phyloP scores from a whole-genome alignment of 2,329 filamentous ascomycete species.

The Teratosphaeria epicoccoides region DNA sequence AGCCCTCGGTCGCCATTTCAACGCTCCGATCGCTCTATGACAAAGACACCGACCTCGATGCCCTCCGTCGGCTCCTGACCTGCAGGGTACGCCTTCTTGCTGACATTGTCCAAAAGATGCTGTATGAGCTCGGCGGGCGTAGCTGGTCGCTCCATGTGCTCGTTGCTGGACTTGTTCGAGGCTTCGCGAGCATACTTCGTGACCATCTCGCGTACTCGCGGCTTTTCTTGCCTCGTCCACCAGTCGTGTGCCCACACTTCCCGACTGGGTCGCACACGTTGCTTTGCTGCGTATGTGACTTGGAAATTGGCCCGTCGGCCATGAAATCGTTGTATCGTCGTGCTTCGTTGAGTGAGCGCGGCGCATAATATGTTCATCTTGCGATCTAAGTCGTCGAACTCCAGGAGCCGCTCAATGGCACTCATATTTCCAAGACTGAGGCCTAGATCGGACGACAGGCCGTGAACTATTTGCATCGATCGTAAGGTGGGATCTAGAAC shows the following conservation, averaged over 20 bases:
- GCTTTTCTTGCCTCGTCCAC: conserved; percentile 55
- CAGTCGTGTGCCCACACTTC: conserved; percentile 49
- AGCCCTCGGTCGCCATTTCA: not conserved
- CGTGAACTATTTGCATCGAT: conserved; percentile 47
- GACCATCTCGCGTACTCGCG: conserved; percentile 44
- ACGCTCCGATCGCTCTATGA: conserved; percentile 27
- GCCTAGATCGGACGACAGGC: conserved; percentile 47
- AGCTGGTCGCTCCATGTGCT: conserved; percentile 23
- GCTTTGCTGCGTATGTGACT: conserved; percentile 41
- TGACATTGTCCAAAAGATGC: conserved; percentile 50
- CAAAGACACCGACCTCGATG: conserved; percentile 39
- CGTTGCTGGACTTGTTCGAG: conserved; percentile 28
- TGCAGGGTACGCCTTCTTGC: conserved; percentile 37
- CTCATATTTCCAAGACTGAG: conserved; percentile 44
- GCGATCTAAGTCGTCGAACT: conserved; percentile 35
- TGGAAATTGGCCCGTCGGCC: conserved; percentile 25
- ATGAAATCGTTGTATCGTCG: conserved; percentile 22
- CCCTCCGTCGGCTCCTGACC: conserved; percentile 35
- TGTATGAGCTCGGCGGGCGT: conserved; percentile 45
- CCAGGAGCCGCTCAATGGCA: conserved; percentile 43
- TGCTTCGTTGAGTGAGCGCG: conserved; percentile 16
- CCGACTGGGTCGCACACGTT: conserved; percentile 41
- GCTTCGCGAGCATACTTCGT: conserved; percentile 35
- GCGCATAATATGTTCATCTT: conserved; percentile 17
- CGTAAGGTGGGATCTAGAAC: conserved; percentile 52